These are phyloP conservation scores for Aspergillus sp. DNA, from an alignment of 2,329 filamentous ascomycete species.

Conservation along the genomic window DNA sequence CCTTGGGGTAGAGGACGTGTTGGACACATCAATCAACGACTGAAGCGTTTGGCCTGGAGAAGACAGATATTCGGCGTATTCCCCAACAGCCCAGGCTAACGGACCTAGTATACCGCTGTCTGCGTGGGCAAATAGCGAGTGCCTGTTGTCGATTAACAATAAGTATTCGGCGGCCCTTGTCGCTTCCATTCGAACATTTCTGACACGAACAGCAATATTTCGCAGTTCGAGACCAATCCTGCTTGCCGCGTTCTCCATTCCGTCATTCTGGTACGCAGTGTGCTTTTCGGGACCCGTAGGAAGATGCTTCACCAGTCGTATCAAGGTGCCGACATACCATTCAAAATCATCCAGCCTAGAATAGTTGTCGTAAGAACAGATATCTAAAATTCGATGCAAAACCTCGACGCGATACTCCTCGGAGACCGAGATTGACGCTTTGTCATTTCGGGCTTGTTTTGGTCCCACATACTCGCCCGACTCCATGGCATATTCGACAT, in stretches of 20 bases:
- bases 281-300: conserved; percentile 35
- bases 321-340: conserved; percentile 92
- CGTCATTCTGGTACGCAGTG: conserved; percentile 16
- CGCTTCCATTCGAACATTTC: conserved; percentile 77
- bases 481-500: conserved; percentile 34
- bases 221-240: conserved; percentile 81
- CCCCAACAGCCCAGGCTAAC: conserved; percentile 83
- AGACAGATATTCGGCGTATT: conserved; percentile 76
- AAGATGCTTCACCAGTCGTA: conserved; percentile 75
- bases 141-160: conserved; percentile 64
- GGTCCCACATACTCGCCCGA: conserved; percentile 3
- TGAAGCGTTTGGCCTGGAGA: conserved; percentile 74
- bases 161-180: conserved; percentile 79
- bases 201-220: conserved; percentile 90
- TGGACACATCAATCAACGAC: conserved; percentile 71
- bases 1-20: conserved; percentile 61
- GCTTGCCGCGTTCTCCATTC: conserved; percentile 32
- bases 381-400: conserved; percentile 78
- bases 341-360: conserved; percentile 87
- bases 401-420: conserved; percentile 86
- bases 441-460: conserved; percentile 5
- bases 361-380: conserved; percentile 91
- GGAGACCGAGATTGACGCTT: conserved; percentile 56
- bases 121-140: conserved; percentile 60
- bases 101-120: conserved; percentile 71